These are phyloP conservation scores for Thalassiosira mediterranea DNA, from an alignment of 352 stramenopile species.

Conservation along the genomic window DNA sequence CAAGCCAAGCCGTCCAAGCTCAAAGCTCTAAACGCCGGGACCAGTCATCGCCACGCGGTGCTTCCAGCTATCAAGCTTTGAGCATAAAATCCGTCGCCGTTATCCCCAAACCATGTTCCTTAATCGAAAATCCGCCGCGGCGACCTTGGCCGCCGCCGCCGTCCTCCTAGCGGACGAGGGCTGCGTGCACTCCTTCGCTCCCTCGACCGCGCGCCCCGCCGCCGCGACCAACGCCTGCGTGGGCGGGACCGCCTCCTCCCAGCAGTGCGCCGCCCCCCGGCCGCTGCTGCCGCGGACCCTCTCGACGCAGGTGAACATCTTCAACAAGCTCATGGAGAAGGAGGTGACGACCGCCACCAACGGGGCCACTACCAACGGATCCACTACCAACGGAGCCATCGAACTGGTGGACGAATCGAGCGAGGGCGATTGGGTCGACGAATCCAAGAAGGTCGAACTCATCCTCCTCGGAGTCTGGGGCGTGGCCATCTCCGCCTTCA, in stretches of 20 bases:
- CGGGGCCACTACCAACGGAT: conserved; percentile 24
- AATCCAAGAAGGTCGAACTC: conserved; percentile 50
- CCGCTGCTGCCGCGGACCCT: background rate
- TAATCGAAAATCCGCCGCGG: conserved; percentile 9
- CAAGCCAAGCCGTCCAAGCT: too few relatives aligned
- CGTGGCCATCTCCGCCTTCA: conserved; percentile 56
- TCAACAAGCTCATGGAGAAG: conserved; percentile 13
- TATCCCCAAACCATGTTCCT: too few relatives aligned
- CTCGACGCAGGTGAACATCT: conserved; percentile 25
- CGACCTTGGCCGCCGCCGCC: conserved; percentile 13
- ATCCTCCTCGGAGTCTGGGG: conserved; percentile 54
- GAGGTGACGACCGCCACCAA: too few relatives aligned
- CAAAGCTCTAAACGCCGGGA: too few relatives aligned
- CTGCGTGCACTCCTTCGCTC: conserved; percentile 40
- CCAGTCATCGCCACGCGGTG: too few relatives aligned
- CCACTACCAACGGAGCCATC: background rate
- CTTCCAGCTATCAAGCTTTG: too few relatives aligned
- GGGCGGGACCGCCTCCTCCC: background rate
- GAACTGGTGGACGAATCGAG: conserved; percentile 19
- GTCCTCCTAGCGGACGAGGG: too few relatives aligned
- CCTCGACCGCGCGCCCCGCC: conserved; percentile 3
- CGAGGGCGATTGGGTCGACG: conserved; percentile 24
- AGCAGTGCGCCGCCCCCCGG: background rate
- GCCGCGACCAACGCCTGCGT: background rate
- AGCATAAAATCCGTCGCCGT: too few relatives aligned